Evolutionary conservation across 139 green algal genomes (phyloP).

Genomic region (Pycnococcus provasolii): DNA sequence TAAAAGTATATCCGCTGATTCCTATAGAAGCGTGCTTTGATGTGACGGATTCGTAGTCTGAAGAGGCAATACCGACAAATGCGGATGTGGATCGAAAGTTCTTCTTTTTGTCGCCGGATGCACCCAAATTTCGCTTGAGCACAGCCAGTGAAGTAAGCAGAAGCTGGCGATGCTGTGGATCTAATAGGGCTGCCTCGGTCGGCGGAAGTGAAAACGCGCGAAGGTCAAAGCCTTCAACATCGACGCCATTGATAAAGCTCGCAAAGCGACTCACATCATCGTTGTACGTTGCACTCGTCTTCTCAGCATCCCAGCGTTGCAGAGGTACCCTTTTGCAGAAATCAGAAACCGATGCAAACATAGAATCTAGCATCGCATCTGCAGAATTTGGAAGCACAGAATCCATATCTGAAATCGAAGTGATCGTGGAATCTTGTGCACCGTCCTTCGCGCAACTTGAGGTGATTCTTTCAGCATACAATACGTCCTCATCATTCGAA

Average conservation of each 20-base stretch:
- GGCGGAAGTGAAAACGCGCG: not conserved
- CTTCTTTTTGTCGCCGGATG: not conserved
- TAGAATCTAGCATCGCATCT: not conserved
- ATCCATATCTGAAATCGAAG: not conserved
- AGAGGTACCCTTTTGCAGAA: not conserved
- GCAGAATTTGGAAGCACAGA: not conserved
- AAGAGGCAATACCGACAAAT: not conserved
- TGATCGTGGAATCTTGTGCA: no score
- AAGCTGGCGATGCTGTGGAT: constrained; percentile 26
- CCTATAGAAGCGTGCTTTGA: not conserved
- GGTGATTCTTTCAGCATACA: no score
- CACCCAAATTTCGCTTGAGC: not conserved
- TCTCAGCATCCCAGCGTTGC: not conserved
- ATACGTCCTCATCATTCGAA: not conserved
- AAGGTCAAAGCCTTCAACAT: not conserved
- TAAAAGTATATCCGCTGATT: constrained; percentile 1
- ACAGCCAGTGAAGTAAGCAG: not conserved
- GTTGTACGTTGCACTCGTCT: not conserved
- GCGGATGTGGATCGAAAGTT: not conserved
- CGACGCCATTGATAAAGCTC: not conserved
- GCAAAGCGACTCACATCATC: not conserved
- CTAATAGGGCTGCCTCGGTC: constrained; percentile 22
- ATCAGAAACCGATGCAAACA: not conserved
- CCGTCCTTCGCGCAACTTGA: no score
- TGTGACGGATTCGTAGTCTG: not conserved